Evolutionary conservation across 176 grass and related monocot genomes (phyloP).

Genomic region (Rhynchospora tenuis): DNA sequence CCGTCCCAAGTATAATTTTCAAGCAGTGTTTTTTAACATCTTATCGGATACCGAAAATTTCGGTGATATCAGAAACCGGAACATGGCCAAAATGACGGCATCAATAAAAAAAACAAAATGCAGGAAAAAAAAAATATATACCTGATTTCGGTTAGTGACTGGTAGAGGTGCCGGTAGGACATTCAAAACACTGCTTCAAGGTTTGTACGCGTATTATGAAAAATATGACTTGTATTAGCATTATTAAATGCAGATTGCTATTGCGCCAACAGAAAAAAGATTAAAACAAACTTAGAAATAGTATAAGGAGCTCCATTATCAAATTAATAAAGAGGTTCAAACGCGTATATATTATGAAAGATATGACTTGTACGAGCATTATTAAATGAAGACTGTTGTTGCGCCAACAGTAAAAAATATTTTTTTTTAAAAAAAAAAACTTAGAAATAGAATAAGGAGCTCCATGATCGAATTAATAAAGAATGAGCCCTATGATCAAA

Average conservation of each 20-base stretch:
- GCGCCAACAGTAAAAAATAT: background rate
- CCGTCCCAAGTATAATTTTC: no score
- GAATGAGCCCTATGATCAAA: background rate
- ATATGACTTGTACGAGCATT: background rate
- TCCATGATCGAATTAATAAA: background rate
- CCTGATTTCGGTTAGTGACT: no score
- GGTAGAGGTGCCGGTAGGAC: no score
- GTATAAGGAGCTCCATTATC: background rate
- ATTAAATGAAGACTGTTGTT: background rate
- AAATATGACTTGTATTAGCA: background rate
- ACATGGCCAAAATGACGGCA: no score
- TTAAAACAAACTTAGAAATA: background rate
- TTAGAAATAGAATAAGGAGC: background rate
- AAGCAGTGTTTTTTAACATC: no score
- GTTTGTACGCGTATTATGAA: no score
- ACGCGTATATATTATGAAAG: no score
- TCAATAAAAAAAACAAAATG: no score
- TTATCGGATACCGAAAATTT: no score
- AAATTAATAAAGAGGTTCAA: background rate
- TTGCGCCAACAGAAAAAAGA: background rate
- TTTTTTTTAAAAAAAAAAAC: background rate
- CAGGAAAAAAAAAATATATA: no score
- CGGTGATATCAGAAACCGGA: no score
- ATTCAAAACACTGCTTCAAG: no score
- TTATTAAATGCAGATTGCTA: background rate